Conservation (phyloP, 1,284 basidiomycete species). For the Takashimella tepidaria region DNA sequence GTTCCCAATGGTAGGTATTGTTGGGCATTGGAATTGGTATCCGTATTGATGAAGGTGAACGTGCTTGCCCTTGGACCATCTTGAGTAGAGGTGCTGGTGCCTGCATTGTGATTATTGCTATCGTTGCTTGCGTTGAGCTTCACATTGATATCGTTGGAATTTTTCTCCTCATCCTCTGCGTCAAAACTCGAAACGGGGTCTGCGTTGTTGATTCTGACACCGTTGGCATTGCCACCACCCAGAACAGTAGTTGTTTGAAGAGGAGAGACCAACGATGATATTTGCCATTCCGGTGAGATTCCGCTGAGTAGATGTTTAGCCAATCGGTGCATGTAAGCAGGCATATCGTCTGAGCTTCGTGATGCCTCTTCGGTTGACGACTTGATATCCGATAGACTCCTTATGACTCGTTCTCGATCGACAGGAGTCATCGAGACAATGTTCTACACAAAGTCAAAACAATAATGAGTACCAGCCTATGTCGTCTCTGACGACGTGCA, state of each 20-base stretch:
- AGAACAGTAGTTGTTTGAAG: neutral
- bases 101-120: neutral
- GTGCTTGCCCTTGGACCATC: too few relatives aligned
- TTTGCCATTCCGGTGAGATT: constrained; percentile 10
- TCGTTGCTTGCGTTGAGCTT: neutral
- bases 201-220: too few relatives aligned
- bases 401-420: constrained; percentile 19
- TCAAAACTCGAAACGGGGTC: too few relatives aligned
- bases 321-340: constrained; percentile 27
- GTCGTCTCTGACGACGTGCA: too few relatives aligned
- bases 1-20: neutral
- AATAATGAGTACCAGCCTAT: neutral
- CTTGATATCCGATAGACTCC: constrained; percentile 12
- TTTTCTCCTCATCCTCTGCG: neutral
- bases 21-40: neutral
- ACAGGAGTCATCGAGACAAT: constrained; percentile 20
- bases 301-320: constrained; percentile 23
- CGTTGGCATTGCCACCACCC: neutral
- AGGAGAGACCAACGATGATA: neutral
- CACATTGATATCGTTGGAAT: neutral
- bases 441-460: constrained; percentile 14
- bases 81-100: neutral
- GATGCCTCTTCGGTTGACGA: constrained; percentile 18
- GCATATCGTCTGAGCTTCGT: constrained; percentile 23
- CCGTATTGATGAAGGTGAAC: neutral